These are phyloP conservation scores for Lactuca saligna DNA, from an alignment of 129 eudicot species.

Conservation along the genomic window DNA sequence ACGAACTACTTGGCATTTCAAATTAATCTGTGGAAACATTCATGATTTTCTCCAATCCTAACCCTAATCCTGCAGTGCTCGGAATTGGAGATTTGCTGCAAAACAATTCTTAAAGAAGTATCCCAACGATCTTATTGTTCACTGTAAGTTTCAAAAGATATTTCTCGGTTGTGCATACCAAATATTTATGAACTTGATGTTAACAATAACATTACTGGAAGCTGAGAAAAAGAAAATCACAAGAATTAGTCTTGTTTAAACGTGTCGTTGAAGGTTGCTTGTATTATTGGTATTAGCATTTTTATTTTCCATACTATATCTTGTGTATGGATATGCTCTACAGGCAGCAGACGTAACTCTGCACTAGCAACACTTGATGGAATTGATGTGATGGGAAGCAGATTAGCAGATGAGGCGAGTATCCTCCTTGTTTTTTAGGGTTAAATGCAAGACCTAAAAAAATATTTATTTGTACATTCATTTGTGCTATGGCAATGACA, in stretches of 20 bases:
- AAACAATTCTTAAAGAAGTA: conserved; percentile 70
- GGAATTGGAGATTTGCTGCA: conserved; percentile 74
- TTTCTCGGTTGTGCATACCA: neutral
- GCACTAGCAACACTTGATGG: conserved; percentile 86
- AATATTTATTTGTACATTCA: neutral
- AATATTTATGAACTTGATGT: conserved; percentile 13
- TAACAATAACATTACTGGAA: neutral
- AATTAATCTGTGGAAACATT: neutral
- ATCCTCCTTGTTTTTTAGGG: neutral
- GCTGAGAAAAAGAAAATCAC: too few species aligned
- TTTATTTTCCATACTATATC: neutral
- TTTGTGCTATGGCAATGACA: neutral
- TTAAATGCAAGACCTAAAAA: too few species aligned
- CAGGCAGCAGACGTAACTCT: conserved; percentile 81
- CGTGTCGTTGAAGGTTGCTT: too few species aligned
- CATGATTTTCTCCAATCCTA: conserved; percentile 4
- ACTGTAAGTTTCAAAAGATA: conserved; percentile 45
- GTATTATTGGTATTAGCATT: too few species aligned
- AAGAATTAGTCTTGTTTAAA: too few species aligned
- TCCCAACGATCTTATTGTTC: conserved; percentile 69
- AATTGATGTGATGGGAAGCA: conserved; percentile 85
- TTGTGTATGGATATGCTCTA: conserved; percentile 15
- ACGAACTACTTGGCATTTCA: neutral
- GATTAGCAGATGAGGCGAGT: conserved; percentile 93
- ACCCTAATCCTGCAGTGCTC: conserved; percentile 48